phyloP scores from a whole-genome alignment of 768 basidiomycete species.

The Pholiota molesta region DNA sequence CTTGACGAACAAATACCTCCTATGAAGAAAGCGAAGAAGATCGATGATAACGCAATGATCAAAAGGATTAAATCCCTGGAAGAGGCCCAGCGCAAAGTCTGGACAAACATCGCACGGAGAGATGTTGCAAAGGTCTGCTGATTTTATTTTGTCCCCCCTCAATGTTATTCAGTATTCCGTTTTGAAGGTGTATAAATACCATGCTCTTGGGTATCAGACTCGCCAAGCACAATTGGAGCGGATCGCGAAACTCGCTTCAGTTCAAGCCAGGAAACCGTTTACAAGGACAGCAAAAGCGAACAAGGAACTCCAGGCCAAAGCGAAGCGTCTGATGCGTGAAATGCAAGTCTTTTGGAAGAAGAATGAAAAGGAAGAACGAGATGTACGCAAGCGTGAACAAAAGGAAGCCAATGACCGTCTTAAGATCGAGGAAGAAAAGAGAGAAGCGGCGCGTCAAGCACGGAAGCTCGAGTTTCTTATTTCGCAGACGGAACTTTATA shows the following conservation, averaged over 20 bases:
- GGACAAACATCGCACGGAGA: conserved; percentile 84
- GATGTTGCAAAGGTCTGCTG: conserved; percentile 77
- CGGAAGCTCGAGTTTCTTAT: conserved; percentile 98
- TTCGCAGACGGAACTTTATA: conserved; percentile 97
- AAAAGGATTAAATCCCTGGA: conserved; percentile 80
- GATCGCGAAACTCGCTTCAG: conserved; percentile 70
- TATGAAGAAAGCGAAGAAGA: conserved; percentile 74
- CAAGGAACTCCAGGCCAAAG: conserved; percentile 85
- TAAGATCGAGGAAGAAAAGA: conserved; percentile 88
- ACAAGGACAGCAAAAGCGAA: conserved; percentile 73
- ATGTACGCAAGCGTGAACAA: conserved; percentile 90
- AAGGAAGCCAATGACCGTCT: conserved; percentile 90
- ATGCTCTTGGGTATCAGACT: conserved; percentile 64
- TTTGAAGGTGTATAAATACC: conserved; percentile 78
- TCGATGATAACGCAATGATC: conserved; percentile 70
- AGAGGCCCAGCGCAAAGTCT: conserved; percentile 86
- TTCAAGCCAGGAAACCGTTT: conserved; percentile 79
- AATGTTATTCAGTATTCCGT: conserved; percentile 6
- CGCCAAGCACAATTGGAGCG: conserved; percentile 75
- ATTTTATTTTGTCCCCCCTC: background rate
- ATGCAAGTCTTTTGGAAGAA: conserved; percentile 98
- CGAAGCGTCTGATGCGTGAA: conserved; percentile 89
- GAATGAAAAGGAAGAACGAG: conserved; percentile 95
- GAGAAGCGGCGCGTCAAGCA: conserved; percentile 92
- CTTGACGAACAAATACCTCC: conserved; percentile 71